phyloP scores from a whole-genome alignment of 805 yeast species.

The Hagleromyces aurorensis region DNA sequence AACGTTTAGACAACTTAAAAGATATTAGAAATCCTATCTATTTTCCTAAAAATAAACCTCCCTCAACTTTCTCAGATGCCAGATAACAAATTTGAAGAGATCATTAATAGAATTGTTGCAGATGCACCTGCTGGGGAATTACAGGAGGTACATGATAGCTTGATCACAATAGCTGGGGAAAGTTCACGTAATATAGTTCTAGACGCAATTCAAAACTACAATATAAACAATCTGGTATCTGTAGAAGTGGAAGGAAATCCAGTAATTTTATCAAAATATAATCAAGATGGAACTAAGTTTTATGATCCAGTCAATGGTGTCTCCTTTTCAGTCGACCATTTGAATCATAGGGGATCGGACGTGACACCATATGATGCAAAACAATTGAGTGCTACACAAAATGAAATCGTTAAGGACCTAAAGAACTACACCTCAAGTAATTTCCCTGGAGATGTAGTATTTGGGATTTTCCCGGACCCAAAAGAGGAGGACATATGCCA shows the following conservation, averaged over 20 bases:
- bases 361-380: slow-evolving; percentile 36
- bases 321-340: slow-evolving; percentile 53
- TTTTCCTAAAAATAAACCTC: too few species aligned
- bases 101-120: slow-evolving; percentile 23
- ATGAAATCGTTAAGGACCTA: slow-evolving; percentile 15
- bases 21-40: too few species aligned
- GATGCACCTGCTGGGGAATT: slow-evolving; percentile 32
- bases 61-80: too few species aligned
- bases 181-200: slow-evolving; percentile 30
- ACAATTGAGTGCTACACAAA: slow-evolving; percentile 14
- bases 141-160: slow-evolving; percentile 32
- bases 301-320: slow-evolving; percentile 44
- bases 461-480: slow-evolving; percentile 36
- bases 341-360: slow-evolving; percentile 41
- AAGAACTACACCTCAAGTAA: slow-evolving; percentile 50
- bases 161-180: slow-evolving; percentile 37
- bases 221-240: slow-evolving; percentile 33
- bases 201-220: slow-evolving; percentile 35
- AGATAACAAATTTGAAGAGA: too few species aligned
- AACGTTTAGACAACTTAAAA: too few species aligned
- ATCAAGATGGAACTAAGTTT: slow-evolving; percentile 43
- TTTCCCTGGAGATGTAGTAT: slow-evolving; percentile 50
- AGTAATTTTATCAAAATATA: slow-evolving; percentile 42
- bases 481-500: slow-evolving; percentile 24
- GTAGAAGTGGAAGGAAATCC: slow-evolving; percentile 30